A percentile compares a stretch with the other conserved stretches of the same genome.
phyloP scores from a whole-genome alignment of 1,139 yeast species.

The Yamadazyma songkhlaensis region DNA sequence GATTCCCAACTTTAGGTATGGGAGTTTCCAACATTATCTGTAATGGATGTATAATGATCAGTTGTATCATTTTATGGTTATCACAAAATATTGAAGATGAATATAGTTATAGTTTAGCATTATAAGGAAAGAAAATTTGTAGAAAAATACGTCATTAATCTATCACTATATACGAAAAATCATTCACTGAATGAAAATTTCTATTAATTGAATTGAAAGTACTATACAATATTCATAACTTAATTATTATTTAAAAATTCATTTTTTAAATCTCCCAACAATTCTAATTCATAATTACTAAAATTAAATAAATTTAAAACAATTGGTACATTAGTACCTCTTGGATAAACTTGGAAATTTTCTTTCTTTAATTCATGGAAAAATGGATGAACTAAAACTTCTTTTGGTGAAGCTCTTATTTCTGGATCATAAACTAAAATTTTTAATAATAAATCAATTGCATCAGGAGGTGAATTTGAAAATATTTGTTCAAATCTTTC shows the following conservation, averaged over 20 bases:
- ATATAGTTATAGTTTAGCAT: conserved; percentile 84
- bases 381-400: conserved; percentile 68
- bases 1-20: conserved; percentile 90
- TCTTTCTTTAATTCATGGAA: conserved; percentile 64
- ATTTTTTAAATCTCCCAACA: conserved; percentile 43
- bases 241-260: conserved; percentile 20
- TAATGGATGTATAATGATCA: conserved; percentile 76
- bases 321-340: conserved; percentile 44
- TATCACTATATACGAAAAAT: conserved; percentile 4
- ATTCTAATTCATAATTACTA: conserved; percentile 50
- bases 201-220: conserved; percentile 3
- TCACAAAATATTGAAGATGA: conserved; percentile 96
- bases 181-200: conserved; percentile 7
- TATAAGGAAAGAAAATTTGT: conserved; percentile 34
- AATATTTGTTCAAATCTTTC: conserved; percentile 69
- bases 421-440: conserved; percentile 75
- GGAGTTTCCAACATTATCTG: conserved; percentile 87
- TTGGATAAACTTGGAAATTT: conserved; percentile 57
- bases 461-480: conserved; percentile 66
- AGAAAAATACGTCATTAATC: conserved; percentile 3
- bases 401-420: conserved; percentile 60
- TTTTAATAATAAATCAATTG: conserved; percentile 65
- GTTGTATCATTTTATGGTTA: conserved; percentile 87
- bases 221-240: not conserved
- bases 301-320: conserved; percentile 49